Conservation (phyloP, 768 basidiomycete genomes). For the Favolaschia claudopus region DNA sequence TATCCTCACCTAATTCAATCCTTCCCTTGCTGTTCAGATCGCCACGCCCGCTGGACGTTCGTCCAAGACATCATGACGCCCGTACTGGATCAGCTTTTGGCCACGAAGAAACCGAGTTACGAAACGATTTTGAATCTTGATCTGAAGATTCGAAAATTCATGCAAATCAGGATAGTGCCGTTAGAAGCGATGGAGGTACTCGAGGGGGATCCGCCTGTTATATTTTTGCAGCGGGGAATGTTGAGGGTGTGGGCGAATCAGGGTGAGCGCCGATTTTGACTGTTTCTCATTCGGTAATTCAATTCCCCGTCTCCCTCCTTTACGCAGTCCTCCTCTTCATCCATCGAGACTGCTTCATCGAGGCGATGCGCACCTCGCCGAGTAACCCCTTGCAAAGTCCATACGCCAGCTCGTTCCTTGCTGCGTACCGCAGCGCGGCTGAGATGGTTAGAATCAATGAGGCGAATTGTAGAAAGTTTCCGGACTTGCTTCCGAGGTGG, state of each 20-base stretch:
- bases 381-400: constrained; percentile 52
- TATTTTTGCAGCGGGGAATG: constrained; percentile 38
- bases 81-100: constrained; percentile 47
- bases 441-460: constrained; percentile 55
- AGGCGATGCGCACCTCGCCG: constrained; percentile 52
- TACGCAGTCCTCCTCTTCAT: constrained; percentile 50
- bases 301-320: too few relatives aligned
- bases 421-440: constrained; percentile 56
- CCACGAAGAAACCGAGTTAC: constrained; percentile 47
- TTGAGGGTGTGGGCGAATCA: constrained; percentile 39
- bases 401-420: constrained; percentile 56
- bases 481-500: constrained; percentile 26
- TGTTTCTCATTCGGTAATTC: background rate
- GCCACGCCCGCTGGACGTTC: constrained; percentile 24
- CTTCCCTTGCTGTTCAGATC: constrained; percentile 8
- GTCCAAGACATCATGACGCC: constrained; percentile 38
- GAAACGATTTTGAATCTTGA: constrained; percentile 51
- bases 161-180: background rate
- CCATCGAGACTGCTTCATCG: constrained; percentile 54
- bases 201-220: constrained; percentile 40
- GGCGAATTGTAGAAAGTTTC: constrained; percentile 25
- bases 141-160: constrained; percentile 40
- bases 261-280: constrained; percentile 29
- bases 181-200: too few relatives aligned
- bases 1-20: background rate